Evolutionary conservation across 257 asterid genomes (phyloP), one percentile per base, ranked within the genome.

Genomic region (Cinchona pubescens): DNA sequence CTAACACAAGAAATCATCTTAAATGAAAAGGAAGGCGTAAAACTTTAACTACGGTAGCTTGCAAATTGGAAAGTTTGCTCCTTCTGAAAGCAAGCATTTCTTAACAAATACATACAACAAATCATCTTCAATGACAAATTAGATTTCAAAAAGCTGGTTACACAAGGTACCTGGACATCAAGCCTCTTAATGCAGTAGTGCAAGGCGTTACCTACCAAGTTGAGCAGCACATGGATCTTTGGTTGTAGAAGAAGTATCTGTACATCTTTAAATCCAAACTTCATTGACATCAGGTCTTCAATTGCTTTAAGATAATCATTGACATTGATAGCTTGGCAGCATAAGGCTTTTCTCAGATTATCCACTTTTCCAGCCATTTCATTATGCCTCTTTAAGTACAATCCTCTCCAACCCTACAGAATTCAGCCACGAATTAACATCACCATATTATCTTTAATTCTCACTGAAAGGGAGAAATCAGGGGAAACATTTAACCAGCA

Each of bases 141-240:
- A 37, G 9, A 45, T 49, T 58, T 16, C 35, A 18, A 61, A 18
- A 61, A 32, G 43, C 13, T 18, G 53, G 65, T 40, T 23, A 45
- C 55, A 49, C 58, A 43, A 61, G 29, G 81, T 87, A 93, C 98
- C 91, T 88, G 86, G 25, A 88, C 61, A 51, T 81, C 84, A 75
- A 89, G 96, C 81, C 85, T 82, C 27, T 76, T 55, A 73, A 87
- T 75, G 90, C 96, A 93, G 84, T 90, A 90, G 85, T 93, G 96
- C 89, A 91, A 66, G 82, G n/a, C n/a, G n/a, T n/a, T n/a, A n/a
- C 91, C 96, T 56, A 84, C 77, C 87, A 90, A 88, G 89, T 93
- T 93, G 56, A 88, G 85, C 74, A 93, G 79, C 79, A 91, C 95
- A 49, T 74, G 83, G 67, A 83, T 82, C 48, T 85, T 73, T 5